Percentiles rank a stretch among this genome's conserved stretches.
phyloP scores from a whole-genome alignment of 2,329 filamentous ascomycete genomes.

The Clonostachys solani region DNA sequence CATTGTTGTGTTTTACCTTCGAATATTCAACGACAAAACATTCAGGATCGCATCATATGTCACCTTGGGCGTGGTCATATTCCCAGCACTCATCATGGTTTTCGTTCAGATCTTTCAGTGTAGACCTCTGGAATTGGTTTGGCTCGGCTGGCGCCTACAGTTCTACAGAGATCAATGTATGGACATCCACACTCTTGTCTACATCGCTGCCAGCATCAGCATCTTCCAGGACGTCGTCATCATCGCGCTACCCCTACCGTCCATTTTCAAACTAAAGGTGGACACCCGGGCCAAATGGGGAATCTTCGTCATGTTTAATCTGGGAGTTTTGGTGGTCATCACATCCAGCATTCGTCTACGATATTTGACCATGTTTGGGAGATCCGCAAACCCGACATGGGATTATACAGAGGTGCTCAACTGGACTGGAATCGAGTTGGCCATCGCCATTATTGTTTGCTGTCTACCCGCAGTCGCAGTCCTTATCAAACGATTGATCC shows the following conservation, averaged over 20 bases:
- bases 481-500: conserved; percentile 11
- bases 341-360: conserved; percentile 11
- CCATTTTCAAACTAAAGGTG: conserved; percentile 16
- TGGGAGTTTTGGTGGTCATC: conserved; percentile 8
- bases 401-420: conserved; percentile 32
- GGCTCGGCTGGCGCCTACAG: conserved; percentile 12
- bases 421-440: conserved; percentile 37
- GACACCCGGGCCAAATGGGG: conserved; percentile 5
- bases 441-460: conserved; percentile 32
- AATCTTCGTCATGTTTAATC: conserved; percentile 16
- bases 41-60: conserved; percentile 22
- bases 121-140: conserved; percentile 25
- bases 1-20: conserved; percentile 30
- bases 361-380: conserved; percentile 23
- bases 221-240: conserved; percentile 23
- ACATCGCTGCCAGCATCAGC: conserved; percentile 37
- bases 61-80: conserved; percentile 23
- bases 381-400: conserved; percentile 30
- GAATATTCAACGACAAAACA: conserved; percentile 23
- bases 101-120: conserved; percentile 37
- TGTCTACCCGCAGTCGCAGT: conserved; percentile 32
- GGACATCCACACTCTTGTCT: conserved; percentile 22
- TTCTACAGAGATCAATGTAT: conserved; percentile 9
- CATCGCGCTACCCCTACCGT: conserved; percentile 24
- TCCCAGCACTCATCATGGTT: conserved; percentile 26